Evolutionary conservation across 768 basidiomycete species (phyloP).

Genomic region (Coprinellus micaceus): DNA sequence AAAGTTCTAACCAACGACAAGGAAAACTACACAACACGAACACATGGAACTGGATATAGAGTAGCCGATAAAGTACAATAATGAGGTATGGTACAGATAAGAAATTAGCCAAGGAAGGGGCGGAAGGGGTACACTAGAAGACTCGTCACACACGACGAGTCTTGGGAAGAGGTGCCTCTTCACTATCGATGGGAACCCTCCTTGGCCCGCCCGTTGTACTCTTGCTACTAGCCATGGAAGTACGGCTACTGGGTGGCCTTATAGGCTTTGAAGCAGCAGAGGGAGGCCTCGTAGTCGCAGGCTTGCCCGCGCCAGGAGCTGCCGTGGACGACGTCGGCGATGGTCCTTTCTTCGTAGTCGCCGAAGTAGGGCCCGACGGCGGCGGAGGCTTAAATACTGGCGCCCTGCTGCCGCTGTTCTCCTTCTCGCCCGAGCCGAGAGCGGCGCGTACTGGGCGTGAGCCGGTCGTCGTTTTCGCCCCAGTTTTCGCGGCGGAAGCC

Average conservation of each 20-base stretch:
- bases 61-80: not conserved
- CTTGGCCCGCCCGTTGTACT: slow-evolving; percentile 63
- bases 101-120: not conserved
- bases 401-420: slow-evolving; percentile 19
- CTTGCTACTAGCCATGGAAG: too few species aligned
- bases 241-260: too few species aligned
- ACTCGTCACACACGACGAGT: slow-evolving; percentile 43
- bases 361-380: slow-evolving; percentile 12
- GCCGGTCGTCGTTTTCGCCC: slow-evolving; percentile 9
- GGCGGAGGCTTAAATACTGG: slow-evolving; percentile 23
- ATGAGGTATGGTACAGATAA: not conserved
- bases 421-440: not conserved
- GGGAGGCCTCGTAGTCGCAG: slow-evolving; percentile 26
- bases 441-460: too few species aligned
- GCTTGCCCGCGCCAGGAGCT: slow-evolving; percentile 23
- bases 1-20: too few species aligned
- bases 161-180: slow-evolving; percentile 51
- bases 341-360: slow-evolving; percentile 14
- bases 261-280: too few species aligned
- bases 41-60: too few species aligned
- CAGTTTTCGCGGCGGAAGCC: slow-evolving; percentile 26
- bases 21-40: too few species aligned
- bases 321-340: slow-evolving; percentile 6
- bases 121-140: not conserved
- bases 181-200: slow-evolving; percentile 64